A percentile compares a stretch with the other conserved stretches of the same genome.
These are phyloP conservation scores for Aspergillus hancockii DNA, from an alignment of 495 filamentous ascomycete genomes.

Conservation along the genomic window DNA sequence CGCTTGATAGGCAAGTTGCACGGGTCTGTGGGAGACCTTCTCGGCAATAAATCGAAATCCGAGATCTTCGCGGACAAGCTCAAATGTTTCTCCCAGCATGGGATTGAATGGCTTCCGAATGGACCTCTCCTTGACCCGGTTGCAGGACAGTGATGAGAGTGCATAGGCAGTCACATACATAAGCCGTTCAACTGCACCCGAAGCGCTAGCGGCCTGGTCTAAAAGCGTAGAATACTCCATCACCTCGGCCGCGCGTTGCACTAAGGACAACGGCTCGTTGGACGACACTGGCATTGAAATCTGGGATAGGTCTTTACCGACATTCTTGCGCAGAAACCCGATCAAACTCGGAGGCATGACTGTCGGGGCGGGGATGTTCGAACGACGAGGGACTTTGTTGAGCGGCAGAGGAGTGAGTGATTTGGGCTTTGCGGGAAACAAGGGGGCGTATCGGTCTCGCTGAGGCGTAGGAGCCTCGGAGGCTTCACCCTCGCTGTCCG, in stretches of 20 bases:
- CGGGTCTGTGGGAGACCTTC: constrained; percentile 89
- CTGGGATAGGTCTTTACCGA: constrained; percentile 93
- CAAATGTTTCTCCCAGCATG: constrained; percentile 93
- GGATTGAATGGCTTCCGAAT: constrained; percentile 98
- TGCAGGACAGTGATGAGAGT: constrained; percentile 75
- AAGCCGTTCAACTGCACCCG: constrained; percentile 65
- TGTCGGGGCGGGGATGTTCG: constrained; percentile 68
- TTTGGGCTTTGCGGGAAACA: constrained; percentile 75
- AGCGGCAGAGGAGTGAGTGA: constrained; percentile 78
- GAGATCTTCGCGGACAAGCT: constrained; percentile 84
- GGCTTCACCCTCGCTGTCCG: constrained; percentile 58
- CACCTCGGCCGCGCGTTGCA: constrained; percentile 86
- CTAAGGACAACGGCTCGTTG: constrained; percentile 86
- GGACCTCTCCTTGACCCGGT: constrained; percentile 81
- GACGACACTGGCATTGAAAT: constrained; percentile 96
- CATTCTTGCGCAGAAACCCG: constrained; percentile 93
- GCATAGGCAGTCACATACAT: constrained; percentile 89
- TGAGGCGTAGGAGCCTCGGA: constrained; percentile 37
- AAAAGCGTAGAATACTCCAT: constrained; percentile 86
- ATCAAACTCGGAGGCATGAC: constrained; percentile 86
- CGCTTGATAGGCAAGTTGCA: constrained; percentile 89
- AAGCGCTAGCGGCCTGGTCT: constrained; percentile 65
- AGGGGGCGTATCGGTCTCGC: constrained; percentile 44
- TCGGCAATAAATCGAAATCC: constrained; percentile 90
- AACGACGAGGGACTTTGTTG: constrained; percentile 63